These are phyloP conservation scores for Talaromyces albobiverticillius DNA, from an alignment of 2,329 filamentous ascomycete genomes.

Conservation along the genomic window DNA sequence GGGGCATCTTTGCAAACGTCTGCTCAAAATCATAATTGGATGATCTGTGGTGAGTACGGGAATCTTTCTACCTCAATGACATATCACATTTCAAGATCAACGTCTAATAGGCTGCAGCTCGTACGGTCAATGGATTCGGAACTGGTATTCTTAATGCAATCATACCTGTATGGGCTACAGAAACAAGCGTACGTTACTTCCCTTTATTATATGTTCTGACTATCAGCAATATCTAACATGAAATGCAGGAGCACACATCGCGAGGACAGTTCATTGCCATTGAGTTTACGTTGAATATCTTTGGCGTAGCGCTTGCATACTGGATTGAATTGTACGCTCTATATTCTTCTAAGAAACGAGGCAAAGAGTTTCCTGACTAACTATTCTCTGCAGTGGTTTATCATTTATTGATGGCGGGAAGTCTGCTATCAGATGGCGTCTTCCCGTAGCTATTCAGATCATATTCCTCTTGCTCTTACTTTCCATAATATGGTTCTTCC, in stretches of 20 bases:
- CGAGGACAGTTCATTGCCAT: conserved; percentile 68
- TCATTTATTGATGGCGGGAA: conserved; percentile 59
- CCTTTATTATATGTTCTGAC: not conserved
- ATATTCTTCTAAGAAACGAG: not conserved
- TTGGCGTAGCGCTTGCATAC: conserved; percentile 64
- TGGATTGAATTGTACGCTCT: conserved; percentile 53
- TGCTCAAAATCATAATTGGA: conserved; percentile 65
- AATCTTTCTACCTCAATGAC: not conserved
- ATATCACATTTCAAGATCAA: no score
- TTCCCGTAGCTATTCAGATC: conserved; percentile 69
- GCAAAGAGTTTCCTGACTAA: conserved; percentile 14
- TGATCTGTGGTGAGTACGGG: conserved; percentile 59
- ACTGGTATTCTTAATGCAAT: conserved; percentile 70
- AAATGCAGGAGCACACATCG: conserved; percentile 57
- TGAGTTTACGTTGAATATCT: conserved; percentile 71
- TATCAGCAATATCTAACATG: not conserved
- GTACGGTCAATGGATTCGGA: conserved; percentile 62
- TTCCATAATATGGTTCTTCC: conserved; percentile 61
- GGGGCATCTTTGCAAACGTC: conserved; percentile 65
- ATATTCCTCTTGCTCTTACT: conserved; percentile 60
- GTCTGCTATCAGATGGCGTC: conserved; percentile 63
- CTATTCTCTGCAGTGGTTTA: conserved; percentile 43
- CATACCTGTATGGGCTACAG: conserved; percentile 69
- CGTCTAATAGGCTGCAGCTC: conserved; percentile 36
- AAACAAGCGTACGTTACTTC: conserved; percentile 43